Percentiles rank a stretch among this genome's conserved stretches.
phyloP scores from a whole-genome alignment of 306 rosid genomes.

The Vicia villosa region DNA sequence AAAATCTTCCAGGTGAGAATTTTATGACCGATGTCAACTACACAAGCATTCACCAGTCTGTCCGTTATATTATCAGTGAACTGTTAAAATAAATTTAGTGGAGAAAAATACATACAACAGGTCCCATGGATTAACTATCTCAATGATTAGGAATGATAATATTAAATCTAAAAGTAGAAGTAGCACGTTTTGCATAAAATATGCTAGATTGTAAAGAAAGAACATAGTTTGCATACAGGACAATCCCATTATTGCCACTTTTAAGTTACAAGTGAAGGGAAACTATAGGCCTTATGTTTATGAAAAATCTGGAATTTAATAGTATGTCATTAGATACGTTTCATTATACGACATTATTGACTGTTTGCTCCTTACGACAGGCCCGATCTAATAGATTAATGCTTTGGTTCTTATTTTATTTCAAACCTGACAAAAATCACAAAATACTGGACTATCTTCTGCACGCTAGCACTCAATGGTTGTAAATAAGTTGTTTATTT shows the following conservation, averaged over 20 bases:
- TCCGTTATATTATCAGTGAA: neutral
- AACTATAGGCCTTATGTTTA: neutral
- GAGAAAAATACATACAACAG: neutral
- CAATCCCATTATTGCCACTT: neutral
- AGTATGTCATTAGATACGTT: neutral
- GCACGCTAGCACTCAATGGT: constrained; percentile 9
- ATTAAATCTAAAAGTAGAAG: neutral
- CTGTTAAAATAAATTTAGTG: constrained; percentile 18
- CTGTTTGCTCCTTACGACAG: neutral
- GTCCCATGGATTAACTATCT: too few relatives aligned
- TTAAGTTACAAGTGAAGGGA: neutral
- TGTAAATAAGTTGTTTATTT: constrained; percentile 4
- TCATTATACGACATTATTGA: neutral
- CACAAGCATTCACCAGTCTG: neutral
- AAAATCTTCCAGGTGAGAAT: constrained; percentile 83
- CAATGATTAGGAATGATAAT: neutral
- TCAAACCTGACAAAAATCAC: neutral
- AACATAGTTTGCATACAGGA: too few relatives aligned
- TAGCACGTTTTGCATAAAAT: neutral
- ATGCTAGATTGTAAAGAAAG: neutral
- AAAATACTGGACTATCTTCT: neutral
- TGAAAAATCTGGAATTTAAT: neutral
- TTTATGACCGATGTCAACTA: constrained; percentile 5
- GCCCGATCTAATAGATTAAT: neutral
- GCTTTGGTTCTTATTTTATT: neutral